phyloP scores from a whole-genome alignment of 768 basidiomycete genomes.

The Lactarius quietus region DNA sequence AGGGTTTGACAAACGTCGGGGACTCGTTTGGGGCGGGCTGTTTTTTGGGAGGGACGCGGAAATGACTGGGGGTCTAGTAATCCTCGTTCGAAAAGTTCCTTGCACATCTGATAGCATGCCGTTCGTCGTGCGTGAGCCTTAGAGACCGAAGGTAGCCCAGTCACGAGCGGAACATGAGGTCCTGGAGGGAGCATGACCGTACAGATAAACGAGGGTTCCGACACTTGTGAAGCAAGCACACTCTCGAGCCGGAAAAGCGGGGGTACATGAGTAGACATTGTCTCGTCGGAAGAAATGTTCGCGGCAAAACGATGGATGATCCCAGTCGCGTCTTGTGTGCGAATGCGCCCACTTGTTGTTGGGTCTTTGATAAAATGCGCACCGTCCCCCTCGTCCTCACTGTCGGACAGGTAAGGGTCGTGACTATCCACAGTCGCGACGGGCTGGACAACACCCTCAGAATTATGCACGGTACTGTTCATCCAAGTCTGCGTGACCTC shows the following conservation, averaged over 20 bases:
- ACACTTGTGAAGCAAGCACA: constrained; percentile 31
- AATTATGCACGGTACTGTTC: constrained; percentile 39
- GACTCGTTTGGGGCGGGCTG: constrained; percentile 25
- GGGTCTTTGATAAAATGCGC: constrained; percentile 54
- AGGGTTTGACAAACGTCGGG: constrained; percentile 19
- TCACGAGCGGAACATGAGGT: constrained; percentile 39
- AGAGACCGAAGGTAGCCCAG: constrained; percentile 45
- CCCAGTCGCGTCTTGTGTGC: constrained; percentile 52
- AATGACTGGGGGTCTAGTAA: constrained; percentile 44
- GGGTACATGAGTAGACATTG: not conserved
- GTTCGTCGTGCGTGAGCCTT: constrained; percentile 53
- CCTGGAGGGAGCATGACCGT: constrained; percentile 46
- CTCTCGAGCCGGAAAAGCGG: constrained; percentile 38
- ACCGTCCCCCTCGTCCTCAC: constrained; percentile 44
- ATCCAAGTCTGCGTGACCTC: constrained; percentile 49
- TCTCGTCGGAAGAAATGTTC: constrained; percentile 6
- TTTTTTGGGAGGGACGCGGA: constrained; percentile 27
- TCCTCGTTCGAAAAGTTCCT: constrained; percentile 46
- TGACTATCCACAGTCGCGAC: constrained; percentile 38
- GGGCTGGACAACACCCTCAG: constrained; percentile 45
- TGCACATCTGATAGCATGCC: constrained; percentile 57
- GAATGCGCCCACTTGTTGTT: constrained; percentile 56
- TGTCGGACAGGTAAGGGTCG: constrained; percentile 47
- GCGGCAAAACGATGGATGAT: constrained; percentile 53
- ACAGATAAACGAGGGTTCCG: constrained; percentile 42